Base-by-base conservation (phyloP, 208 protist species). In the Jaenimonas drosophilae region DNA sequence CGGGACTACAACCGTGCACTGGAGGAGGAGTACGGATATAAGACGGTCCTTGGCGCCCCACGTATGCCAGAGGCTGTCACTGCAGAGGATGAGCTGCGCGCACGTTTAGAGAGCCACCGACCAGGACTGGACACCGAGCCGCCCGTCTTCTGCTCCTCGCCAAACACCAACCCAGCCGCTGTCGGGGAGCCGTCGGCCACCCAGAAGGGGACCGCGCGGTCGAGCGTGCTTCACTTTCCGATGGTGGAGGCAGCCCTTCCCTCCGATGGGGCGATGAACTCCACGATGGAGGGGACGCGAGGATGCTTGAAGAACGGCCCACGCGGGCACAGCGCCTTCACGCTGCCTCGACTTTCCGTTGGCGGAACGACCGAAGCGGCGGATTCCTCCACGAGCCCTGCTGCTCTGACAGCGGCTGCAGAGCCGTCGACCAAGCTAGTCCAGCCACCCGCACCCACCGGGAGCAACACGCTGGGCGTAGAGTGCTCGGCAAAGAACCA, bases 21-120 rank as follows among this genome's bases (percentile, higher is more conserved):
- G 9, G 67, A 70, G 33, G 66, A 53, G 30, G 74, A 77, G 58
- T 91, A 89, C 59, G 78, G 80, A 16, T 90, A 86, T 64, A 59
- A 64, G 24, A 71, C 73, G 36, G 43, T 73, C 17, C 21, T 73
- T 5, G 50, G 38, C 3, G 42, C 41, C 11, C 49, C 57, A 24
- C 55, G 64, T 40, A 46, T 59, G 6, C 19, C 12, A 23, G 7
- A 33, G 31, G 6, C 42, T 11, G 34, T 19, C 27, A 32, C 21
- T 17, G 25, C 28, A 14, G 36, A 28, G 4, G 41, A 24, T 20
- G 46, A 29, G 24, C n/a, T 70, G n/a, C 29, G 46, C 34, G 41
- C 30, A 31, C 32, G 51, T 34, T 54, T 80, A 2, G 47, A 37
- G 4, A 57, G 46, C 4, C 73, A 82, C 58, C 42, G 32, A 30